Percentiles rank a stretch among this genome's conserved stretches.
Conservation (phyloP, 495 filamentous ascomycete species). For the Parathielavia hyrcaniae region DNA sequence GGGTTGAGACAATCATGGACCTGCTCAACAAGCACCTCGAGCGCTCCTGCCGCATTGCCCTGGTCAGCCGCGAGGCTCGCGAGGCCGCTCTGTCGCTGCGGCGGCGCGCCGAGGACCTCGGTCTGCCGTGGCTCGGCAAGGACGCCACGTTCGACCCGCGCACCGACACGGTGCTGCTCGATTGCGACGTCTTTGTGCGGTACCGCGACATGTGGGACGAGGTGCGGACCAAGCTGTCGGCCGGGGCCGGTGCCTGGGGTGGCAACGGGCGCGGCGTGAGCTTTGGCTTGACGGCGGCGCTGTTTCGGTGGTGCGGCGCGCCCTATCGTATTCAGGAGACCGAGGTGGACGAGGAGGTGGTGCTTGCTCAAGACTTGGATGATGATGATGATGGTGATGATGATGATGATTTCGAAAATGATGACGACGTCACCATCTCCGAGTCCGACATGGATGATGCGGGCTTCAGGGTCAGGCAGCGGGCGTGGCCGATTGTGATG, state of each 20-base stretch:
- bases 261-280: neutral
- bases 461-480: neutral
- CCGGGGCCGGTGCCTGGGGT: neutral
- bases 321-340: too few relatives aligned
- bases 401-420: too few relatives aligned
- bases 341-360: too few relatives aligned
- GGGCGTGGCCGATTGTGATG: neutral
- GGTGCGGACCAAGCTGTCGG: neutral
- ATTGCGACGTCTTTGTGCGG: neutral
- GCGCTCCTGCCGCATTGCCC: neutral
- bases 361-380: too few relatives aligned
- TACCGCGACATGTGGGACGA: neutral
- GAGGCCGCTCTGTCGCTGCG: neutral
- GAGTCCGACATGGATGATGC: neutral
- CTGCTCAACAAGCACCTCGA: neutral
- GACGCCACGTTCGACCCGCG: neutral
- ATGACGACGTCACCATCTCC: too few relatives aligned
- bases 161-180: conserved; percentile 1
- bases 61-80: conserved; percentile 3
- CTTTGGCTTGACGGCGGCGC: too few relatives aligned
- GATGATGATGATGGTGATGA: too few relatives aligned
- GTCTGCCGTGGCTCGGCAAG: neutral
- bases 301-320: neutral
- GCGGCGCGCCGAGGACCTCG: neutral
- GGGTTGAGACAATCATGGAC: too few relatives aligned